phyloP scores from a whole-genome alignment of 805 yeast species.

The Nakazawaea holstii region DNA sequence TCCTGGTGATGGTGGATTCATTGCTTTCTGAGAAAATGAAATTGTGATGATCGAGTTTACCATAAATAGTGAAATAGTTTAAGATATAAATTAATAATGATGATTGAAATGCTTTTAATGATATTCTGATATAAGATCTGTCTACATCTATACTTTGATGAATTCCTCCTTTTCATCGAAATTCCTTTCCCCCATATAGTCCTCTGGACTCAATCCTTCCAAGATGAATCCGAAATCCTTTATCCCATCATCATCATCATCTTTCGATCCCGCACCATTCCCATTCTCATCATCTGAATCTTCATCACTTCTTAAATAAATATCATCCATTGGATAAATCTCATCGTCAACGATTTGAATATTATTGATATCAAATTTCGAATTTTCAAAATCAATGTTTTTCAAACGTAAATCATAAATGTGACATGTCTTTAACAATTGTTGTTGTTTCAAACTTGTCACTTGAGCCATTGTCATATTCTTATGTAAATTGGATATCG shows the following conservation, averaged over 20 bases:
- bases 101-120: not conserved
- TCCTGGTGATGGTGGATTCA: not conserved
- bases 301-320: conserved; percentile 2
- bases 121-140: too few relatives aligned
- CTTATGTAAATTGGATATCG: not conserved
- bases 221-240: conserved; percentile 10
- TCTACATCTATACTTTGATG: not conserved
- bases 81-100: too few relatives aligned
- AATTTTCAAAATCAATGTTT: conserved; percentile 1
- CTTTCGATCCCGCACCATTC: not conserved
- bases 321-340: conserved; percentile 8
- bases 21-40: too few relatives aligned
- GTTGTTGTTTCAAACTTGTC: conserved; percentile 5
- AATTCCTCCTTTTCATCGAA: conserved; percentile 7
- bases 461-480: not conserved
- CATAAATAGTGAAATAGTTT: too few relatives aligned
- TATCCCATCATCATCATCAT: not conserved
- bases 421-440: conserved; percentile 5
- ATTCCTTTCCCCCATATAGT: conserved; percentile 14
- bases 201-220: conserved; percentile 16
- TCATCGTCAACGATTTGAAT: conserved; percentile 11
- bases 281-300: conserved; percentile 3
- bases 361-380: conserved; percentile 12
- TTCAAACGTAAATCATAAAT: conserved; percentile 3
- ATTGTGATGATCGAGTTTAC: too few relatives aligned